Evolutionary conservation across 2,329 filamentous ascomycete genomes (phyloP), one percentile per base, ranked within the genome.

Genomic region (Bipolaris cookei): DNA sequence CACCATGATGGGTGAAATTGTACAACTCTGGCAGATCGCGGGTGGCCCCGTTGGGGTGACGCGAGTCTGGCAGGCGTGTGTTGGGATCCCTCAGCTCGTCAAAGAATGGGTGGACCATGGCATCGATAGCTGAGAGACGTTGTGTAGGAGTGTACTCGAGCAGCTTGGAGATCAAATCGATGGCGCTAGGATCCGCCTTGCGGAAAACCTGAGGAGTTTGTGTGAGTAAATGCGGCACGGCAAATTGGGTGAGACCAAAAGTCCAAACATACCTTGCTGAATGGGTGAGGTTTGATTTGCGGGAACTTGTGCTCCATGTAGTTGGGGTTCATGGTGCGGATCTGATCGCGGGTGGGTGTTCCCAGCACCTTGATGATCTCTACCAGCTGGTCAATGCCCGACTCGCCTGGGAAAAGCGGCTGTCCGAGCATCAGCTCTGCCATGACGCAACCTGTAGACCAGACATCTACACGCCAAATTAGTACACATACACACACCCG

Each of bases 251-350:
- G 8, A 8, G 42, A 1, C 7, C 16, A 30, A 44, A 41, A 14
- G 13, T 16, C 10, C 23, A 3, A n/a, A 72, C 65, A 68, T 72
- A 88, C 86, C 86, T 98, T 98, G 82, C 90, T 96, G 84, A 99
- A 99, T 25, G 95, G 95, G 75, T 99, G 95, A 56, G 95, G 95
- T 83, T 99, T 99, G 83, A 99, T 99, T 79, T 99, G 95, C 45
- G 95, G 95, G 80, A 99, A 99, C 82, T 98, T 98, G 83, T 99
- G 95, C 82, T 99, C 95, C 95, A 99, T 99, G 80, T 99, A 99
- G 80, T 99, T 99, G 58, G 95, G 95, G 80, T 99, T 99, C 95
- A 99, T 99, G 65, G 95, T 99, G 68, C 95, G 91, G 73, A 99
- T 99, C 79, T 99, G 95, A 78, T 99, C 95, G 64, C 95, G 87